Evolutionary conservation across 1,284 basidiomycete genomes (phyloP).

Genomic region (Amylostereum areolatum): DNA sequence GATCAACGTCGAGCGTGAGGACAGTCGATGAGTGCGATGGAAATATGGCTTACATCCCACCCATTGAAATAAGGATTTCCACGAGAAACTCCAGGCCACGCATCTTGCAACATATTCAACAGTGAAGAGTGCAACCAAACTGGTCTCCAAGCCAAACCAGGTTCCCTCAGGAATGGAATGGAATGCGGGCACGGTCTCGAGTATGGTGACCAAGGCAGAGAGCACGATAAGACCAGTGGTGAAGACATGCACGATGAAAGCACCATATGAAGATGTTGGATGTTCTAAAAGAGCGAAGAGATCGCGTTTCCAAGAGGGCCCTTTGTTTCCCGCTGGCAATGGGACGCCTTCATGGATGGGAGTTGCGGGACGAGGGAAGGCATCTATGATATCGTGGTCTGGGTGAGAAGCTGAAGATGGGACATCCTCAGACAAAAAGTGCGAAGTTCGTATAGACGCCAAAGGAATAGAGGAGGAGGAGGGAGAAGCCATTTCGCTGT

Average conservation of each 20-base stretch:
- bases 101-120: constrained; percentile 68
- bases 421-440: not conserved
- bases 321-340: not conserved
- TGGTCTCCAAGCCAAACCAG: constrained; percentile 81
- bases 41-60: constrained; percentile 49
- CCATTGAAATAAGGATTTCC: constrained; percentile 58
- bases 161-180: constrained; percentile 63
- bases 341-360: not conserved
- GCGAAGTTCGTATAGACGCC: not conserved
- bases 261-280: constrained; percentile 60
- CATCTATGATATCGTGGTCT: not conserved
- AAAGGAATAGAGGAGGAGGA: not conserved
- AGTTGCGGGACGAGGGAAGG: constrained; percentile 2
- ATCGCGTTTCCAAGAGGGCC: constrained; percentile 51
- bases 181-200: constrained; percentile 82
- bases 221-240: constrained; percentile 59
- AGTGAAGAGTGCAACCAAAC: constrained; percentile 76
- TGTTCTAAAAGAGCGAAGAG: constrained; percentile 60
- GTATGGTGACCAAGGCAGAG: constrained; percentile 75
- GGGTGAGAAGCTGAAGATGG: not conserved
- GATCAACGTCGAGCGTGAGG: constrained; percentile 4
- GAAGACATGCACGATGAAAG: constrained; percentile 60
- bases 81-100: constrained; percentile 59
- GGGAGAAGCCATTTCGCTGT: too few species aligned
- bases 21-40: constrained; percentile 3